These are phyloP conservation scores for Tagetes erecta DNA, from an alignment of 129 eudicot genomes.

Conservation along the genomic window DNA sequence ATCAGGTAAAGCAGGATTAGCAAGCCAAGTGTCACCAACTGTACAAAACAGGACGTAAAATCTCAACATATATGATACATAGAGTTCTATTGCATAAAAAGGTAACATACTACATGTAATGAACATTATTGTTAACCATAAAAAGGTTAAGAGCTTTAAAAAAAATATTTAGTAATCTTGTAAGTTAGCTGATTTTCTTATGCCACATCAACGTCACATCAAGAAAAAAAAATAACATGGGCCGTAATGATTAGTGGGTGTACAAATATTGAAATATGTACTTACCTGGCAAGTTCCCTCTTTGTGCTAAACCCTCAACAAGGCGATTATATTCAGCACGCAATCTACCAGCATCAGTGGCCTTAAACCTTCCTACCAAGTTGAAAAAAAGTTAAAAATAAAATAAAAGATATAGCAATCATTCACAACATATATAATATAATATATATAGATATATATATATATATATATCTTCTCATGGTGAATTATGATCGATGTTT, in stretches of 20 bases:
- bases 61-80: too few relatives aligned
- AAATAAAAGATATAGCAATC: slow-evolving; percentile 4
- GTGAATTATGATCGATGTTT: background rate
- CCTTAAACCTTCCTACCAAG: slow-evolving; percentile 99
- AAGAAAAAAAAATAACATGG: background rate
- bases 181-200: background rate
- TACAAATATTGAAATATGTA: slow-evolving; percentile 3
- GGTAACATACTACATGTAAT: background rate
- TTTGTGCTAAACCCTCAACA: slow-evolving; percentile 89
- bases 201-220: background rate
- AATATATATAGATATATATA: too few relatives aligned
- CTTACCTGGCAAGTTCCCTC: slow-evolving; percentile 85
- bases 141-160: background rate
- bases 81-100: background rate
- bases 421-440: background rate
- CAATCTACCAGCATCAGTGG: slow-evolving; percentile 85
- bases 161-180: background rate
- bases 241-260: background rate
- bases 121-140: background rate
- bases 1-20: slow-evolving; percentile 89
- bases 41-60: slow-evolving; percentile 16
- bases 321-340: slow-evolving; percentile 95
- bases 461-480: background rate
- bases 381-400: slow-evolving; percentile 41
- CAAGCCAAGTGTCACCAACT: slow-evolving; percentile 90